Percentiles rank a stretch among this genome's conserved stretches.
Evolutionary conservation across 2,329 filamentous ascomycete genomes (phyloP).

Genomic region (Exophiala mesophila): DNA sequence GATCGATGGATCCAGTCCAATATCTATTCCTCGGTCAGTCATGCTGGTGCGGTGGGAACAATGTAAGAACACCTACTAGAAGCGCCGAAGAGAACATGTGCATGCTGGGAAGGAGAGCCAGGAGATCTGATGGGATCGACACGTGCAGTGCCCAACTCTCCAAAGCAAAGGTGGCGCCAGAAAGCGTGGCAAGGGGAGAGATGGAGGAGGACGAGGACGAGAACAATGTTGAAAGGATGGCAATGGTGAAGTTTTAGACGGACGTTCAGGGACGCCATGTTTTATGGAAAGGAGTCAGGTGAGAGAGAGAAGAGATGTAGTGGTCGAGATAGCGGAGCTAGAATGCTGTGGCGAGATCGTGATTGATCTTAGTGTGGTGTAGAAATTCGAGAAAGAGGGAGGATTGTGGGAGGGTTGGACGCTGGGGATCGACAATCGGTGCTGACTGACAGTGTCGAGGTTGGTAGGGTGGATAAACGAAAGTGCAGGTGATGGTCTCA

Average conservation of each 20-base stretch:
- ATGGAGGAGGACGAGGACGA: slow-evolving; percentile 7
- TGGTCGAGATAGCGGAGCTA: too few species aligned
- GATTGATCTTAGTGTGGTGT: too few species aligned
- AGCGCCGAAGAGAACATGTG: slow-evolving; percentile 71
- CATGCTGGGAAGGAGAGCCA: slow-evolving; percentile 58
- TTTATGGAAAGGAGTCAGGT: slow-evolving; percentile 1
- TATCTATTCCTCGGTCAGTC: slow-evolving; percentile 50
- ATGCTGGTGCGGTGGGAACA: slow-evolving; percentile 4
- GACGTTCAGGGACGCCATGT: slow-evolving; percentile 3
- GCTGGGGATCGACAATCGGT: too few species aligned
- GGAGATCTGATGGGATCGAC: slow-evolving; percentile 71
- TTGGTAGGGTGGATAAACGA: too few species aligned
- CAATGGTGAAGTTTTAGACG: slow-evolving; percentile 4
- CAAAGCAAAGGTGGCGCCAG: slow-evolving; percentile 84
- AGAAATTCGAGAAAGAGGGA: too few species aligned
- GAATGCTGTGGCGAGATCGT: too few species aligned
- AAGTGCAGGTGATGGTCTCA: not conserved
- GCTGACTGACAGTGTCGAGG: too few species aligned
- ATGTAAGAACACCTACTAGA: slow-evolving; percentile 54
- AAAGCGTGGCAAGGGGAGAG: slow-evolving; percentile 53
- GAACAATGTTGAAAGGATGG: not conserved
- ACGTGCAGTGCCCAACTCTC: slow-evolving; percentile 62
- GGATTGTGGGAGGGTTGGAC: too few species aligned
- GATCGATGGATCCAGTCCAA: slow-evolving; percentile 55
- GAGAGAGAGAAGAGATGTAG: too few species aligned